These are phyloP conservation scores for Melaleuca alternifolia DNA, from an alignment of 345 rosid species.

Conservation along the genomic window DNA sequence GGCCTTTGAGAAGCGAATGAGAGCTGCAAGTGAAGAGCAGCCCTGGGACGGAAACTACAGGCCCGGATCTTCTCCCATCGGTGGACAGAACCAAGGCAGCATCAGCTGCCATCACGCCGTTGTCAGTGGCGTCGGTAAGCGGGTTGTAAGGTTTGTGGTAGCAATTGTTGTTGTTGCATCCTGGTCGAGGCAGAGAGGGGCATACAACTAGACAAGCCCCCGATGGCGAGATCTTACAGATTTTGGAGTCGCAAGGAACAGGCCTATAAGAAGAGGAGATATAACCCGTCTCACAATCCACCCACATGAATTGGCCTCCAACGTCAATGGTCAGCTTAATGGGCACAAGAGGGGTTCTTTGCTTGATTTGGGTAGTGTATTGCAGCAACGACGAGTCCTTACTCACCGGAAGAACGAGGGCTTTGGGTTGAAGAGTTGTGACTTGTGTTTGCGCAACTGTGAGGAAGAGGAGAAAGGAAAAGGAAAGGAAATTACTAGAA, in stretches of 20 bases:
- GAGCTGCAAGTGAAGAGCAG: conserved; percentile 3
- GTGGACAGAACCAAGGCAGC: background rate
- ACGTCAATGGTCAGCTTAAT: background rate
- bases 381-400: background rate
- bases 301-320: background rate
- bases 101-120: background rate
- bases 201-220: background rate
- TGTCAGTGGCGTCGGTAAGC: background rate
- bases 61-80: background rate
- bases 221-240: background rate
- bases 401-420: background rate
- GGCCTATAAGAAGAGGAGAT: background rate
- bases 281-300: background rate
- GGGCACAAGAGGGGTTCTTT: background rate
- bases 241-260: background rate
- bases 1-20: background rate
- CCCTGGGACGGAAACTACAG: background rate
- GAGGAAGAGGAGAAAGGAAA: background rate
- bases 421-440: background rate
- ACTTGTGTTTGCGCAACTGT: background rate
- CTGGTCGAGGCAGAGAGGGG: background rate
- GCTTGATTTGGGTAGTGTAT: background rate
- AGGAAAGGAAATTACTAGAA: background rate
- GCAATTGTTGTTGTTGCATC: background rate
- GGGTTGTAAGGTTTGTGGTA: background rate